Conservation (phyloP, 1,284 basidiomycete genomes). For the Wolfiporia cocos region DNA sequence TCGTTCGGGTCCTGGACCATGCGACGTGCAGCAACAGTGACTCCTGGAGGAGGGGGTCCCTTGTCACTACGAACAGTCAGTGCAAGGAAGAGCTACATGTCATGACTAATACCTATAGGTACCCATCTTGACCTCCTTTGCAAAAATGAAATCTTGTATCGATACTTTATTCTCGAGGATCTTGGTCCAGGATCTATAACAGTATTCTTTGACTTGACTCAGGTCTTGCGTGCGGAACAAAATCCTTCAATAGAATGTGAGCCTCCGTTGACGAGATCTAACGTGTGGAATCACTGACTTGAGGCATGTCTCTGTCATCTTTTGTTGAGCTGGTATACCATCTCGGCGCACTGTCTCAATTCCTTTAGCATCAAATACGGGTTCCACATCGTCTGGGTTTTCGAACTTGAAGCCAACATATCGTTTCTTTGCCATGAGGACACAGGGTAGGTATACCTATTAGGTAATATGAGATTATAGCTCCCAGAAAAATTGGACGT, state of each 20-base stretch:
- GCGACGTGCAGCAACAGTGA: slow-evolving; percentile 75
- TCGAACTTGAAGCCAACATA: slow-evolving; percentile 98
- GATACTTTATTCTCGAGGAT: slow-evolving; percentile 78
- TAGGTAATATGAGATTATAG: neutral
- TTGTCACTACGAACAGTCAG: slow-evolving; percentile 52
- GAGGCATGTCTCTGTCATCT: slow-evolving; percentile 83
- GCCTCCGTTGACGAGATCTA: neutral
- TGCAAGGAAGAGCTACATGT: neutral
- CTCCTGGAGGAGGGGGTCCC: slow-evolving; percentile 86
- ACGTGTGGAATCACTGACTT: slow-evolving; percentile 53
- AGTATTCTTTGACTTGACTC: slow-evolving; percentile 86
- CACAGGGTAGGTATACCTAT: slow-evolving; percentile 89
- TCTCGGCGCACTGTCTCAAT: slow-evolving; percentile 96
- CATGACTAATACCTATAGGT: slow-evolving; percentile 66
- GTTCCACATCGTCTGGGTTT: slow-evolving; percentile 69
- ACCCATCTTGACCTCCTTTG: slow-evolving; percentile 91
- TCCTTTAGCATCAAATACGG: slow-evolving; percentile 93
- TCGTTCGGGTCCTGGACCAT: slow-evolving; percentile 74
- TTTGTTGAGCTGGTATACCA: slow-evolving; percentile 81
- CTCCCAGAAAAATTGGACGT: neutral
- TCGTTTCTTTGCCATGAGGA: slow-evolving; percentile 94
- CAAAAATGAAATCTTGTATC: slow-evolving; percentile 89
- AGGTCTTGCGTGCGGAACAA: slow-evolving; percentile 88
- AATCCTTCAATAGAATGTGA: slow-evolving; percentile 45
- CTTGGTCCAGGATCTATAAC: slow-evolving; percentile 81